Evolutionary conservation across 495 filamentous ascomycete species (phyloP), one percentile per base, ranked within the genome.

Genomic region (Aspergillus egyptiacus): DNA sequence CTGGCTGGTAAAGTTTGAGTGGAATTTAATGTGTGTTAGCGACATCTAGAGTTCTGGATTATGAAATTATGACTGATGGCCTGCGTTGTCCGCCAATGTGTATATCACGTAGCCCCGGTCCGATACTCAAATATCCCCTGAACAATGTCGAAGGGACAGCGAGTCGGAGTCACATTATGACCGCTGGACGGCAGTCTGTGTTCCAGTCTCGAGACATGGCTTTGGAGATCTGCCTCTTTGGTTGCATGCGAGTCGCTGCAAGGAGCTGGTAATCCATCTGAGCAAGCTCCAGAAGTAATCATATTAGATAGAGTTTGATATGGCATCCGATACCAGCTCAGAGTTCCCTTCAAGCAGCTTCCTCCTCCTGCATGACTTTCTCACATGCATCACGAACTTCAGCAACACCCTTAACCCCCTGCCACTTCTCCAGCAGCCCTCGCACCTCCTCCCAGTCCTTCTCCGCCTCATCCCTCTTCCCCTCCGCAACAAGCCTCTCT

Each of bases 301-400:
- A n/a, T n/a, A n/a, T n/a, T n/a, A n/a, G n/a, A n/a, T n/a, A n/a
- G n/a, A n/a, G n/a, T n/a, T n/a, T n/a, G n/a, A n/a, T n/a, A 30
- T n/a, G 27, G 19, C 5, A 27, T 19, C 6, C 17, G 28, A 13
- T 14, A 19, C 28, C n/a, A 43, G n/a, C 2, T 17, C 11, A 27
- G 22, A n/a, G 5, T 13, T 6, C n/a, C 13, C 38, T 23, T 71
- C 63, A 71, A 32, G 65, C 59, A n/a, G 58, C 55, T 9, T 65
- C 50, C n/a, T 58, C 38, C 44, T 54, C 56, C 31, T 57, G 56
- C 63, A 84, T 73, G 13, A 78, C 72, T 56, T 73, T 73, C 55
- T 78, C 73, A 68, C 83, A 87, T 30, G 75, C 68, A 41, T 69
- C 68, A 52, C 70, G 76, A 11, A 86, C 65, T 55, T 87, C 81